Percentiles rank a stretch among this genome's conserved stretches.
phyloP scores from a whole-genome alignment of 129 eudicot genomes.

The Flaveria trinervia region DNA sequence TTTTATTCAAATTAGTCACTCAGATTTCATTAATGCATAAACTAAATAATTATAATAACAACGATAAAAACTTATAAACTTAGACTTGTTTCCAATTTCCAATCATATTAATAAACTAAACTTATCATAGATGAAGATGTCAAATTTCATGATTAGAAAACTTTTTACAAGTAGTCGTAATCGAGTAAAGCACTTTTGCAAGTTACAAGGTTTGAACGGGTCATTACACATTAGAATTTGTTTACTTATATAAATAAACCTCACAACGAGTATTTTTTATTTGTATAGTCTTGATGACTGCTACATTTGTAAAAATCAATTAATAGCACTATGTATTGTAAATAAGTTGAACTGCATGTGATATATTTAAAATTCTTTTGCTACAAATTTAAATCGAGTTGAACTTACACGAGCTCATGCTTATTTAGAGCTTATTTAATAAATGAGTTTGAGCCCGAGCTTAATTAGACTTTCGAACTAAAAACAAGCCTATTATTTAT shows the following conservation, averaged over 20 bases:
- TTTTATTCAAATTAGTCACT: background rate
- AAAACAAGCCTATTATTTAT: too few relatives aligned
- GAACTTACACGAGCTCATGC: background rate
- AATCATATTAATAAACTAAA: too few relatives aligned
- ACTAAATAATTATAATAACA: too few relatives aligned
- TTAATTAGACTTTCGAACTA: background rate
- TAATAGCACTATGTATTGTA: too few relatives aligned
- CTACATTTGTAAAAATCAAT: too few relatives aligned
- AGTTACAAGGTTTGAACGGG: background rate
- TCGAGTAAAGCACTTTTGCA: background rate
- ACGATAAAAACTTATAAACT: too few relatives aligned
- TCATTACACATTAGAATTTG: background rate
- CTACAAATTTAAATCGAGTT: background rate
- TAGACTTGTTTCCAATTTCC: background rate
- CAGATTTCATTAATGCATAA: background rate
- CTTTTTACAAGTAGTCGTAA: conserved; percentile 4
- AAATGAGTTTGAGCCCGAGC: background rate
- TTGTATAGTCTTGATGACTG: too few relatives aligned
- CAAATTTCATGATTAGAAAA: background rate
- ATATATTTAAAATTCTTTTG: background rate
- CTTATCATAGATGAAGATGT: background rate
- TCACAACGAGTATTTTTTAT: too few relatives aligned
- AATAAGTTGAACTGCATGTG: background rate
- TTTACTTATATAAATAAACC: too few relatives aligned
- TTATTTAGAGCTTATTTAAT: background rate